Evolutionary conservation across 257 asterid genomes (phyloP).

Genomic region (Rubia yunnanensis): DNA sequence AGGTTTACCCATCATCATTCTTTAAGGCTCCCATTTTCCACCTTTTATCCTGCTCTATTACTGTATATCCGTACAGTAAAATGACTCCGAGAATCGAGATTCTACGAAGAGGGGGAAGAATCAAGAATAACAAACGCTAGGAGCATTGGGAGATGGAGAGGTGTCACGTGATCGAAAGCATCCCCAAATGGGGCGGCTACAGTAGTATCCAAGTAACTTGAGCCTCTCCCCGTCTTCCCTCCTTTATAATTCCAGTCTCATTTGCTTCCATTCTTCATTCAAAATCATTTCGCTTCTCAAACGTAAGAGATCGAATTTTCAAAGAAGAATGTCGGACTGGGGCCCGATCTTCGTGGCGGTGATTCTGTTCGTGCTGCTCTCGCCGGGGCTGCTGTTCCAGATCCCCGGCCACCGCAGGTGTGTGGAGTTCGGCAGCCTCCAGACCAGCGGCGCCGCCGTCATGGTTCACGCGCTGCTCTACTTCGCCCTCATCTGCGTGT

Average conservation of each 20-base stretch:
- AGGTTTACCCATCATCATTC: too few species aligned
- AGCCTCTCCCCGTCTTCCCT: neutral
- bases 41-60: too few species aligned
- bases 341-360: slow-evolving; percentile 39
- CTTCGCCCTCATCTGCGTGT: slow-evolving; percentile 43
- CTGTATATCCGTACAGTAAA: too few species aligned
- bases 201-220: slow-evolving; percentile 24
- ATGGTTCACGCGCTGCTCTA: slow-evolving; percentile 41
- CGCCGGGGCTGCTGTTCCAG: slow-evolving; percentile 51
- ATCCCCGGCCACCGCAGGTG: slow-evolving; percentile 36
- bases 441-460: slow-evolving; percentile 45
- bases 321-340: slow-evolving; percentile 40
- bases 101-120: neutral
- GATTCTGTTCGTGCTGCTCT: slow-evolving; percentile 38
- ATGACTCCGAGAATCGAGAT: too few species aligned
- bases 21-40: too few species aligned
- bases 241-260: neutral
- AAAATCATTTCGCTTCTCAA: neutral
- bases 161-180: slow-evolving; percentile 10
- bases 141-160: neutral
- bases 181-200: slow-evolving; percentile 11
- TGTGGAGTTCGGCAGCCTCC: slow-evolving; percentile 42
- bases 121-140: neutral
- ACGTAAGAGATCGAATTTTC: neutral
- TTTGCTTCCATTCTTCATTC: slow-evolving; percentile 12